phyloP scores from a whole-genome alignment of 768 basidiomycete species.

The Chlorophyllum brunneum region DNA sequence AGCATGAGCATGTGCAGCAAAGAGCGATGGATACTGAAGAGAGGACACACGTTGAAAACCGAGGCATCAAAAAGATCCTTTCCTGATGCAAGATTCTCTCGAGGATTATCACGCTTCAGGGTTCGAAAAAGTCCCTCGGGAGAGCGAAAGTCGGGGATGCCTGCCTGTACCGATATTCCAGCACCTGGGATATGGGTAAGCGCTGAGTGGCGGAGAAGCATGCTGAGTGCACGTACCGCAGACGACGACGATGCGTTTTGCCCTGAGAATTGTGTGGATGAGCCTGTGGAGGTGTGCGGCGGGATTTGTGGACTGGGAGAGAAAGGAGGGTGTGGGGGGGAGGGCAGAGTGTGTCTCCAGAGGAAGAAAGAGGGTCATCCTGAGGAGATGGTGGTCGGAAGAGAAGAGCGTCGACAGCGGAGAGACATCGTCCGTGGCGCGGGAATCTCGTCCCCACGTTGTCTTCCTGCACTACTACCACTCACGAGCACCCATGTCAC shows the following conservation, averaged over 20 bases:
- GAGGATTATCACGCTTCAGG: conserved; percentile 74
- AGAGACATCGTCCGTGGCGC: conserved; percentile 12
- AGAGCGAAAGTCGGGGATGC: conserved; percentile 89
- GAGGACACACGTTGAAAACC: conserved; percentile 69
- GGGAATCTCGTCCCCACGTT: background rate
- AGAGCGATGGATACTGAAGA: conserved; percentile 1
- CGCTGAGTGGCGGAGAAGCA: conserved; percentile 9
- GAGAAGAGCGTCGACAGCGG: conserved; percentile 10
- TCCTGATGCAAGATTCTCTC: conserved; percentile 65
- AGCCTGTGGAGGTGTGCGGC: conserved; percentile 46
- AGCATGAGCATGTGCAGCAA: conserved; percentile 7
- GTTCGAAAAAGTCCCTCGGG: conserved; percentile 75
- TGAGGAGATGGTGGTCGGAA: conserved; percentile 9
- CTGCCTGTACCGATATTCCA: conserved; percentile 83
- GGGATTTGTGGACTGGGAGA: conserved; percentile 43
- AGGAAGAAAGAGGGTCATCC: conserved; percentile 66
- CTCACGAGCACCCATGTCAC: background rate
- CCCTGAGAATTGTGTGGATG: conserved; percentile 69
- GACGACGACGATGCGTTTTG: conserved; percentile 80
- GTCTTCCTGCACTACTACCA: background rate
- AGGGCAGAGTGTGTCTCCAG: conserved; percentile 44
- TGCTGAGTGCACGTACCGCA: conserved; percentile 55
- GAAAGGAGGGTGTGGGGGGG: conserved; percentile 54
- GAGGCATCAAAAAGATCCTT: conserved; percentile 91
- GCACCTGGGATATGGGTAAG: conserved; percentile 50